Percentiles rank a stretch among this genome's conserved stretches.
phyloP scores from a whole-genome alignment of 345 rosid species.

The Boechera stricta region DNA sequence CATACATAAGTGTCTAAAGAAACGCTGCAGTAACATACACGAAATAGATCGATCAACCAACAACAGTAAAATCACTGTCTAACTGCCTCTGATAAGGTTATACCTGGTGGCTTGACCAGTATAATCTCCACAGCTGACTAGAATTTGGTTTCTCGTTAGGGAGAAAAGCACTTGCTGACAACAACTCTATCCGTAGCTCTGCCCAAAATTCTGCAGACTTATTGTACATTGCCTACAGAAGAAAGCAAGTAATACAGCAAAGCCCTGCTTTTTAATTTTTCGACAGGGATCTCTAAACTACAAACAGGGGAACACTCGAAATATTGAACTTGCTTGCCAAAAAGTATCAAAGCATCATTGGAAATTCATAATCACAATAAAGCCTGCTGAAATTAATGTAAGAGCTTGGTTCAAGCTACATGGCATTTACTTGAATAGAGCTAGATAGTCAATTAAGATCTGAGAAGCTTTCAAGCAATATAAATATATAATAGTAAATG shows the following conservation, averaged over 20 bases:
- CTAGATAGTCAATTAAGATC: constrained; percentile 11
- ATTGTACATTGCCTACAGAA: constrained; percentile 79
- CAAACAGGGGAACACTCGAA: constrained; percentile 20
- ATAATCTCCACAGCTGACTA: constrained; percentile 96
- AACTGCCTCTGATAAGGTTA: constrained; percentile 22
- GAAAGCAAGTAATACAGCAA: constrained; percentile 32
- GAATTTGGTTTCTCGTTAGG: constrained; percentile 77
- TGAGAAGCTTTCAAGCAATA: constrained; percentile 17
- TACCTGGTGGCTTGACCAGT: constrained; percentile 99
- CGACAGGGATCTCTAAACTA: constrained; percentile 26
- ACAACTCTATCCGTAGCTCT: constrained; percentile 91
- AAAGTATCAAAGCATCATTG: constrained; percentile 24
- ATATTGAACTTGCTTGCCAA: constrained; percentile 23
- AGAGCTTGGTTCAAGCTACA: constrained; percentile 29
- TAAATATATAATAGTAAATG: not conserved
- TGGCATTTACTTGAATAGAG: constrained; percentile 28
- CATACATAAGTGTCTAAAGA: constrained; percentile 99
- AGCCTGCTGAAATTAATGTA: constrained; percentile 23
- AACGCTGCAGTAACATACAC: constrained; percentile 66
- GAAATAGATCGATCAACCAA: constrained; percentile 28
- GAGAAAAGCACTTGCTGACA: constrained; percentile 79
- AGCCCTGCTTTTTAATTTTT: not conserved
- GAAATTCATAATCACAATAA: constrained; percentile 28
- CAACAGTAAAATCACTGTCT: constrained; percentile 15
- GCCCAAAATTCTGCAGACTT: constrained; percentile 99